Conservation (phyloP, 2,329 filamentous ascomycete species). For the Fusarium agapanthi region DNA sequence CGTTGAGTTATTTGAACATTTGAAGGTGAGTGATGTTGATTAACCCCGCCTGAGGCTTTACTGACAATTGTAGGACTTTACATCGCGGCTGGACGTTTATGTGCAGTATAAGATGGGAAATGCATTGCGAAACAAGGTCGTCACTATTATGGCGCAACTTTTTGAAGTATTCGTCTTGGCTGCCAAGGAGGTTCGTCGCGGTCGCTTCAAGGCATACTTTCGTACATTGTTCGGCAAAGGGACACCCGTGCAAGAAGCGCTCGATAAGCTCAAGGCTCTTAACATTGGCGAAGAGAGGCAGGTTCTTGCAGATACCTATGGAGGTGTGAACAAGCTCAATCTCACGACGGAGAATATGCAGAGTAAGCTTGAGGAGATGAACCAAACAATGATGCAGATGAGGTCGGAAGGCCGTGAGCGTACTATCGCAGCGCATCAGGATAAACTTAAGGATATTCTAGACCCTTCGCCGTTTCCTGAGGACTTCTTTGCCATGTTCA, state of each 20-base stretch:
- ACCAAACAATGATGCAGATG: constrained; percentile 47
- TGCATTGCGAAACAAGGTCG: constrained; percentile 51
- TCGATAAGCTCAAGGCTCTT: constrained; percentile 52
- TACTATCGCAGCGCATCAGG: constrained; percentile 45
- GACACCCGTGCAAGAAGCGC: constrained; percentile 50
- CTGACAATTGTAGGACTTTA: constrained; percentile 49
- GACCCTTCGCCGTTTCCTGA: constrained; percentile 54
- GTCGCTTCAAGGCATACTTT: constrained; percentile 53
- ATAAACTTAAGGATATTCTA: constrained; percentile 52
- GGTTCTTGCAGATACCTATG: constrained; percentile 56
- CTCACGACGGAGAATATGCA: constrained; percentile 49
- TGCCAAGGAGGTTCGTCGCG: constrained; percentile 52
- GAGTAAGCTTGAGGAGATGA: constrained; percentile 47
- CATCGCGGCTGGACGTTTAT: constrained; percentile 53
- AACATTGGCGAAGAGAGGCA: constrained; percentile 54
- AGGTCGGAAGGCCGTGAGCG: constrained; percentile 48
- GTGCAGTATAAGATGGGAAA: constrained; percentile 49
- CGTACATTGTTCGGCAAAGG: constrained; percentile 52
- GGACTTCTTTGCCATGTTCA: constrained; percentile 54
- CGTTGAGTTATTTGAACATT: constrained; percentile 52
- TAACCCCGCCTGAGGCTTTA: constrained; percentile 22
- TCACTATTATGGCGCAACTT: constrained; percentile 53
- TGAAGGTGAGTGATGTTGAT: constrained; percentile 44
- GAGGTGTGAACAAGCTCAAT: constrained; percentile 48
- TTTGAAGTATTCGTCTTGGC: constrained; percentile 57